Conservation (phyloP, 495 filamentous ascomycete genomes). For the Neurospora sp. region DNA sequence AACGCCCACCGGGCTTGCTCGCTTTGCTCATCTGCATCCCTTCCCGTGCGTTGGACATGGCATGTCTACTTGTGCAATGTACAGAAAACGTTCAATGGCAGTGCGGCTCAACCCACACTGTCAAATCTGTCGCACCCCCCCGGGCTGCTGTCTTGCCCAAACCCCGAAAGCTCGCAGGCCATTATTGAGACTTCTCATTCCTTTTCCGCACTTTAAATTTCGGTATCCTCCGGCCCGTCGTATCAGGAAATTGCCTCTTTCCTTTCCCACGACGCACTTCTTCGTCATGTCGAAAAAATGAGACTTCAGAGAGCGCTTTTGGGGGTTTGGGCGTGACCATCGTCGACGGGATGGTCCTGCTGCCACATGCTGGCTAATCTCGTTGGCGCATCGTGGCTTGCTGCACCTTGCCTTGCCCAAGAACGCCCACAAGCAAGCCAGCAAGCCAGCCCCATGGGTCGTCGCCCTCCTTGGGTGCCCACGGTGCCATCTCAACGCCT, state of each 20-base stretch:
- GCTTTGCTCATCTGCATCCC: background rate
- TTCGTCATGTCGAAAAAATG: background rate
- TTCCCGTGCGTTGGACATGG: background rate
- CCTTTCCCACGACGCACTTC: background rate
- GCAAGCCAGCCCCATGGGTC: background rate
- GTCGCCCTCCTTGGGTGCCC: background rate
- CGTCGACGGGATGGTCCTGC: slow-evolving; percentile 4
- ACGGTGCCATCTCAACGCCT: background rate
- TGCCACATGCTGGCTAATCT: slow-evolving; percentile 4
- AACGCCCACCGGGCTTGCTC: background rate
- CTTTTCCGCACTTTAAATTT: slow-evolving; percentile 14
- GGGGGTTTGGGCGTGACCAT: background rate
- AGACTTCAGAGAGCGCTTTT: background rate
- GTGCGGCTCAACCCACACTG: background rate
- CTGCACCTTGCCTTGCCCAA: background rate
- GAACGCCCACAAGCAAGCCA: background rate
- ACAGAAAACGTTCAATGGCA: background rate
- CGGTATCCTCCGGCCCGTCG: slow-evolving; percentile 21
- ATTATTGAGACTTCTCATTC: slow-evolving; percentile 21
- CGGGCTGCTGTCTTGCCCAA: slow-evolving; percentile 2
- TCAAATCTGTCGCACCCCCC: background rate
- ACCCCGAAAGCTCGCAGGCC: slow-evolving; percentile 22
- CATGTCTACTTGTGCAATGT: background rate
- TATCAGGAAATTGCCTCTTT: slow-evolving; percentile 11
- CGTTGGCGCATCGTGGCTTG: slow-evolving; percentile 1